Evolutionary conservation across 192 early-diverging fungal genomes (phyloP).

Genomic region (Backusella luteola): DNA sequence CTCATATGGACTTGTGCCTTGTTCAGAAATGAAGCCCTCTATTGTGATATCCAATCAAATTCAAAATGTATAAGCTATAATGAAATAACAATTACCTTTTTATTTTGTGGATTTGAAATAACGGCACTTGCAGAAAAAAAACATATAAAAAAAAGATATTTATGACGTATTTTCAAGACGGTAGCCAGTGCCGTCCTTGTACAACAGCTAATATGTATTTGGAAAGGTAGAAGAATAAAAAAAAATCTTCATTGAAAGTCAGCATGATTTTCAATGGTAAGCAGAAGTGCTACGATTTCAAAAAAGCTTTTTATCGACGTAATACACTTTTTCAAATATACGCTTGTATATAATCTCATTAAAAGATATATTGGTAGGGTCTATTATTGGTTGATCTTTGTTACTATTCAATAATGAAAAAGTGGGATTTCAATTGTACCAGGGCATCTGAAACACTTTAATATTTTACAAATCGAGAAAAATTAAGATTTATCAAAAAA

Average conservation of each 20-base stretch:
- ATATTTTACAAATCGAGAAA: background rate
- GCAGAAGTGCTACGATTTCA: background rate
- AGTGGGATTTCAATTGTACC: too few relatives aligned
- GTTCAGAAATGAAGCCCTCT: background rate
- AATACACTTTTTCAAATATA: too few relatives aligned
- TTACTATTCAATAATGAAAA: background rate
- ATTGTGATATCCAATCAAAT: background rate
- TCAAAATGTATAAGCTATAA: background rate
- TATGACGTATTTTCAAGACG: background rate
- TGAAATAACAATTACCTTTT: background rate
- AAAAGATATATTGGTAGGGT: too few relatives aligned
- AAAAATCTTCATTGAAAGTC: background rate
- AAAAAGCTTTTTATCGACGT: background rate
- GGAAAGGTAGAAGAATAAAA: background rate
- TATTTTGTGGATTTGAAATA: background rate
- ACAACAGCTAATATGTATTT: background rate
- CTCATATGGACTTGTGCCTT: background rate
- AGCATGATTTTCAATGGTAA: background rate
- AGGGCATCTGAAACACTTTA: background rate
- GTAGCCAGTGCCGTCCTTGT: background rate
- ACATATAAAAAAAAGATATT: background rate
- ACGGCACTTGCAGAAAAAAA: background rate
- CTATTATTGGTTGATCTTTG: background rate
- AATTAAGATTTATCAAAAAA: background rate
- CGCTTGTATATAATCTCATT: too few relatives aligned